Conservation (phyloP, 139 green algal species). For the Zygnema circumcarinatum region DNA sequence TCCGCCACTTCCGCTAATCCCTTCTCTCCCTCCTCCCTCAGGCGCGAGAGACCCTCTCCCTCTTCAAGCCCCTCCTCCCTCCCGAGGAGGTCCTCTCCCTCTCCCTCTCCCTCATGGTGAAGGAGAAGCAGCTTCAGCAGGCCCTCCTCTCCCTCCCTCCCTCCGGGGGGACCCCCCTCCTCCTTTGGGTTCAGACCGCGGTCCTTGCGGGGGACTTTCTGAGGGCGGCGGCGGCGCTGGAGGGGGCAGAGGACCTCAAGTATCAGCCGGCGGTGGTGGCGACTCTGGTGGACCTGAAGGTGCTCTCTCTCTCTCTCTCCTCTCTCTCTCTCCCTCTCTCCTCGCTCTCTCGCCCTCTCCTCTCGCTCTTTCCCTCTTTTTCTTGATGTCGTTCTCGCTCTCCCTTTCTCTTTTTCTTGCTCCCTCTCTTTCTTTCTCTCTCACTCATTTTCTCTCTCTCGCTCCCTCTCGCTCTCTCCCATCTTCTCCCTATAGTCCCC, state of each 20-base stretch:
- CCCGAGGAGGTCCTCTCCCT: slow-evolving; percentile 63
- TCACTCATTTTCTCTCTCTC: neutral
- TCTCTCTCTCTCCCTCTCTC: neutral
- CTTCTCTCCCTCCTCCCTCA: neutral
- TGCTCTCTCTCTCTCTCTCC: neutral
- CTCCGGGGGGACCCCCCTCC: neutral
- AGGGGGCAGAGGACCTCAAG: slow-evolving; percentile 7
- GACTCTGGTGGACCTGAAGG: slow-evolving; percentile 53
- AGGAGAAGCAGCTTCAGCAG: slow-evolving; percentile 34
- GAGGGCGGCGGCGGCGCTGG: slow-evolving; percentile 30
- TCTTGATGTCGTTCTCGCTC: neutral
- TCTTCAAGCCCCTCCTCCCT: neutral
- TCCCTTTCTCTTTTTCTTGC: neutral
- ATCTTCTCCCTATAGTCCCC: no score
- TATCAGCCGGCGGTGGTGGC: slow-evolving; percentile 27
- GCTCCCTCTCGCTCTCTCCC: neutral
- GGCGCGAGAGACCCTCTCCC: neutral
- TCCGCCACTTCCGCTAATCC: neutral
- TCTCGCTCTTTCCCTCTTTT: no score
- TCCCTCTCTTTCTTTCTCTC: neutral
- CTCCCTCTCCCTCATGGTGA: slow-evolving; percentile 69
- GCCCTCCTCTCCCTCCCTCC: neutral
- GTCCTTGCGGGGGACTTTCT: slow-evolving; percentile 1
- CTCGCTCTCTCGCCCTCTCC: neutral
- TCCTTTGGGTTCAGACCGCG: slow-evolving; percentile 26